These are phyloP conservation scores for Kitagawia praeruptora DNA, from an alignment of 129 eudicot species.

Conservation along the genomic window DNA sequence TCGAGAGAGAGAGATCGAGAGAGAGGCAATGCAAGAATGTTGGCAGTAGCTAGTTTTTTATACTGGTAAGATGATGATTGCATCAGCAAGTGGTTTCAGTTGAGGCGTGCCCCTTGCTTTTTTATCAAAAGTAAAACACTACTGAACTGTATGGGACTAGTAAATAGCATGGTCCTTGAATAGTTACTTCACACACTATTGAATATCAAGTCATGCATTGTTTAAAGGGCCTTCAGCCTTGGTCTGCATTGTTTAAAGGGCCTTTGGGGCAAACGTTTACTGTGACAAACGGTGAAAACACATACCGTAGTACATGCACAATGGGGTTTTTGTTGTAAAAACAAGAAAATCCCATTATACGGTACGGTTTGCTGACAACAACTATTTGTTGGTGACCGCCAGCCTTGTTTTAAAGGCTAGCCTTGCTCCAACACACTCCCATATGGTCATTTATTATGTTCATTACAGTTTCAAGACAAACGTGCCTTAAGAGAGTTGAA, in stretches of 20 bases:
- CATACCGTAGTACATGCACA: too few species aligned
- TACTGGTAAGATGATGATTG: neutral
- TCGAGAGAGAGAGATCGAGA: too few species aligned
- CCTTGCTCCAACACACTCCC: neutral
- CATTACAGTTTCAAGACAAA: neutral
- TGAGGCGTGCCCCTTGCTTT: conserved; percentile 1
- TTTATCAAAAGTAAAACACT: neutral
- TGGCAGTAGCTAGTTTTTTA: neutral
- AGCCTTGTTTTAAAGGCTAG: too few species aligned
- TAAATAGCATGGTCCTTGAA: neutral
- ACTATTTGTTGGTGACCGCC: too few species aligned
- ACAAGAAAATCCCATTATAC: too few species aligned
- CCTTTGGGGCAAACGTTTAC: too few species aligned
- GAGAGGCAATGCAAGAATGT: neutral
- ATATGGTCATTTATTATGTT: neutral
- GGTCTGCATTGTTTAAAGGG: too few species aligned
- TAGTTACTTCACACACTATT: neutral
- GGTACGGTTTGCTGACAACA: too few species aligned
- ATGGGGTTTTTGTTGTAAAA: too few species aligned
- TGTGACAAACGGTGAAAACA: too few species aligned
- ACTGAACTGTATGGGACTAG: neutral
- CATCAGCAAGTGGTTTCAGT: conserved; percentile 1
- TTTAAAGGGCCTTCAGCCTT: too few species aligned
- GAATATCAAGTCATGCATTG: neutral
- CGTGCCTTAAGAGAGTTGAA: neutral